Evolutionary conservation across 2,329 filamentous ascomycete genomes (phyloP).

Genomic region (Ophiostoma sp.): DNA sequence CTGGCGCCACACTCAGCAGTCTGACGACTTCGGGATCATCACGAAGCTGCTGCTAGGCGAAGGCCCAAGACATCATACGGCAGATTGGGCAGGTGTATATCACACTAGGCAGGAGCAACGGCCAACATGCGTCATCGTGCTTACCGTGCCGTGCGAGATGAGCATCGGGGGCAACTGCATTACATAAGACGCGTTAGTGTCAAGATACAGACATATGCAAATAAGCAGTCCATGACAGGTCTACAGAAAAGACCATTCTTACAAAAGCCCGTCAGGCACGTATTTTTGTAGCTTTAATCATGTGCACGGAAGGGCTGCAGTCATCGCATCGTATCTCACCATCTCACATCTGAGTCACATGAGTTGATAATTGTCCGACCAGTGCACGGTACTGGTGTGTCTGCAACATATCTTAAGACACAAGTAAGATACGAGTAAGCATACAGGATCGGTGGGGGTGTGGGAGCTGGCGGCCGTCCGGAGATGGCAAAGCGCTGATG

Average conservation of each 20-base stretch:
- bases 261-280: no score
- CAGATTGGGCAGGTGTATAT: background rate
- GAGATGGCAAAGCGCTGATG: slow-evolving; percentile 7
- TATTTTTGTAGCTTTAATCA: no score
- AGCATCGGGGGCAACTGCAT: background rate
- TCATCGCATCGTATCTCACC: background rate
- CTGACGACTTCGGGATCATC: background rate
- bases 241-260: no score
- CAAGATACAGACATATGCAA: no score
- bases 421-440: no score
- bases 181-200: background rate
- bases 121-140: background rate
- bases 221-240: no score
- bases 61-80: no score
- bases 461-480: background rate
- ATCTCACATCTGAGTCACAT: background rate
- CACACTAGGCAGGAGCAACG: background rate
- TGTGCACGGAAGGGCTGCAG: no score
- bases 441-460: background rate
- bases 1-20: background rate
- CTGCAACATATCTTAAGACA: no score
- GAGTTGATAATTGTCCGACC: background rate
- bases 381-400: background rate
- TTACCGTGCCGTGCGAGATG: no score
- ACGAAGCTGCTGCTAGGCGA: background rate